Conservation (phyloP, 2,329 filamentous ascomycete species). For the Colletotrichum tofieldiae region DNA sequence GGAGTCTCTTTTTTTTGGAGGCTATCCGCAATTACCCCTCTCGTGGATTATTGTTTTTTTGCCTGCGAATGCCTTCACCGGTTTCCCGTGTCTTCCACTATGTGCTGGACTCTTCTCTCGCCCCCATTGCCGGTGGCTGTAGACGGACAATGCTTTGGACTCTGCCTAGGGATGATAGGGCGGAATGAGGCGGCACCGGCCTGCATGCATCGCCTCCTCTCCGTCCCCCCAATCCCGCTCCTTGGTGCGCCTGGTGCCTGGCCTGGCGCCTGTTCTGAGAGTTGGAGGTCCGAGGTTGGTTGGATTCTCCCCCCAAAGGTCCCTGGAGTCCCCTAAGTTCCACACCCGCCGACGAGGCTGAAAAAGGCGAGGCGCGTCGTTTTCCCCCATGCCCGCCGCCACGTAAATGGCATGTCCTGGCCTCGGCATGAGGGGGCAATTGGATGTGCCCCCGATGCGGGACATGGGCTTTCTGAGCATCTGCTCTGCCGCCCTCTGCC, state of each 20-base stretch:
- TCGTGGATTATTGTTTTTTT: not conserved
- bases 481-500: not conserved
- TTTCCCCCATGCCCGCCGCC: not conserved
- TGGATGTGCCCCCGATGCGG: conserved; percentile 14
- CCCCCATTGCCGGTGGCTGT: not conserved
- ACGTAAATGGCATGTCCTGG: conserved; percentile 5
- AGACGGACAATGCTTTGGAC: not conserved
- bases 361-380: conserved; percentile 14
- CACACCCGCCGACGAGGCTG: conserved; percentile 26
- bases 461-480: not conserved
- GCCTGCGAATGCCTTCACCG: conserved; percentile 10
- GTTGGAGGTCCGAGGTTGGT: not conserved
- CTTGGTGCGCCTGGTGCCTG: conserved; percentile 19
- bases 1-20: not conserved
- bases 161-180: not conserved
- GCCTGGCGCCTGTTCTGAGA: conserved; percentile 8
- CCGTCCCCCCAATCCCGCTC: conserved; percentile 2
- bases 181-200: not conserved
- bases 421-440: not conserved
- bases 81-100: conserved; percentile 18
- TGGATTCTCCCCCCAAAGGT: conserved; percentile 4
- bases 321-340: conserved; percentile 16
- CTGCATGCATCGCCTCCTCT: conserved; percentile 9
- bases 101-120: conserved; percentile 21
- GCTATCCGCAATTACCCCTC: not conserved